Percentiles rank a stretch among this genome's conserved stretches.
Conservation (phyloP, 208 protist genomes). For the Acanthamoeba triangularis region DNA sequence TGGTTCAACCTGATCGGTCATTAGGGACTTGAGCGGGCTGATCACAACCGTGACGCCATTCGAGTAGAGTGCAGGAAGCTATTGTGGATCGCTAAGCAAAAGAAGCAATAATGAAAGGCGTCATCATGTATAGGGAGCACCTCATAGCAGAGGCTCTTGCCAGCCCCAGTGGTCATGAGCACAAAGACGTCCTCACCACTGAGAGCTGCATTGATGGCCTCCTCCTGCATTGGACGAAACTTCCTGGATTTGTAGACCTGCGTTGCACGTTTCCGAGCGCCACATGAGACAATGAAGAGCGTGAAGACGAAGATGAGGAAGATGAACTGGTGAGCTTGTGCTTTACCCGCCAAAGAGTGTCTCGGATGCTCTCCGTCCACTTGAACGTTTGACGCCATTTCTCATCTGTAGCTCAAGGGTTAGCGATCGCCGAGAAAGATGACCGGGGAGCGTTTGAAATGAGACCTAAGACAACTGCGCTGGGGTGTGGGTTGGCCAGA, state of each 20-base stretch:
- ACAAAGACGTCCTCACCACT: conserved; percentile 81
- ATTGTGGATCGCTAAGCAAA: too few relatives aligned
- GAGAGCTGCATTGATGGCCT: conserved; percentile 69
- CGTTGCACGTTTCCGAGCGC: background rate
- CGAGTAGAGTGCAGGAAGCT: background rate
- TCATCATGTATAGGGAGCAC: background rate
- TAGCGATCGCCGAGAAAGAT: too few relatives aligned
- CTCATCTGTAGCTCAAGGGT: background rate
- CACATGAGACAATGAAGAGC: background rate
- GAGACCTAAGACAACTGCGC: too few relatives aligned
- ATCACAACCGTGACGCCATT: background rate
- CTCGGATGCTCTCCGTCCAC: background rate
- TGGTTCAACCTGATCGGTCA: conserved; percentile 12
- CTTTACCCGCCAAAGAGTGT: background rate
- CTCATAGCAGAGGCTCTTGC: conserved; percentile 89
- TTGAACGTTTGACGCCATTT: background rate
- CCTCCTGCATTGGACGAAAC: conserved; percentile 42
- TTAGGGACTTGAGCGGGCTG: background rate
- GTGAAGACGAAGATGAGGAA: background rate
- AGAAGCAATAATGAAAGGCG: background rate
- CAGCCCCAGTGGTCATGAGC: conserved; percentile 85
- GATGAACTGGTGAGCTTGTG: background rate
- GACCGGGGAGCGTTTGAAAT: too few relatives aligned
- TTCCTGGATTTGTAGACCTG: background rate
- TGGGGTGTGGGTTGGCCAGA: too few relatives aligned